A percentile compares a stretch with the other conserved stretches of the same genome.
phyloP scores from a whole-genome alignment of 2,329 filamentous ascomycete species.

The Chaetomium strumarium region DNA sequence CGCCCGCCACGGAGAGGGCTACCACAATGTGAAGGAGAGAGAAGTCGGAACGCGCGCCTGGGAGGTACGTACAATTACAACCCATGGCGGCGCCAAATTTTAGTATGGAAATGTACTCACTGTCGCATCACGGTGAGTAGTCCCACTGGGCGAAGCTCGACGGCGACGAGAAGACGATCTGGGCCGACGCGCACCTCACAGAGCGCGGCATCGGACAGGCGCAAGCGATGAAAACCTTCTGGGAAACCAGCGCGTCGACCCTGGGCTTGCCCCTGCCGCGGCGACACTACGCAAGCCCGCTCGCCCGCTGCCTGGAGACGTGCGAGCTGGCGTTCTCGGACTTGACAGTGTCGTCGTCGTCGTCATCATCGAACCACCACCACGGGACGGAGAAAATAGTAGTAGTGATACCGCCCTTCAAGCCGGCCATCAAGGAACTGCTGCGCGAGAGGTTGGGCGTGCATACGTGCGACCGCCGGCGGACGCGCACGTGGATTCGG shows the following conservation, averaged over 20 bases:
- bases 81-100: neutral
- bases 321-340: neutral
- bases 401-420: slow-evolving; percentile 33
- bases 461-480: slow-evolving; percentile 57
- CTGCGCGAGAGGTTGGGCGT: slow-evolving; percentile 54
- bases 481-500: slow-evolving; percentile 42
- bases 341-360: neutral
- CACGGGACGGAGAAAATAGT: neutral
- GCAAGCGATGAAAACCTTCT: slow-evolving; percentile 44
- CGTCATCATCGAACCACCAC: neutral
- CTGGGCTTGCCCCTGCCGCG: slow-evolving; percentile 51
- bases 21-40: slow-evolving; percentile 40
- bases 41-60: neutral
- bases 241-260: slow-evolving; percentile 47
- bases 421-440: slow-evolving; percentile 50
- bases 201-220: slow-evolving; percentile 49
- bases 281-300: slow-evolving; percentile 19
- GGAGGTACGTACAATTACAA: neutral
- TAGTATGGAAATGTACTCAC: neutral
- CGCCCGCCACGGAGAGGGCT: slow-evolving; percentile 65
- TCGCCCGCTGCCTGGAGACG: neutral
- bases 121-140: slow-evolving; percentile 19
- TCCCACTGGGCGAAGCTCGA: slow-evolving; percentile 35
- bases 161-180: slow-evolving; percentile 33
- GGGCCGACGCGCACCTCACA: slow-evolving; percentile 46